Evolutionary conservation across 768 basidiomycete species (phyloP).

Genomic region (Artomyces pyxidatus): DNA sequence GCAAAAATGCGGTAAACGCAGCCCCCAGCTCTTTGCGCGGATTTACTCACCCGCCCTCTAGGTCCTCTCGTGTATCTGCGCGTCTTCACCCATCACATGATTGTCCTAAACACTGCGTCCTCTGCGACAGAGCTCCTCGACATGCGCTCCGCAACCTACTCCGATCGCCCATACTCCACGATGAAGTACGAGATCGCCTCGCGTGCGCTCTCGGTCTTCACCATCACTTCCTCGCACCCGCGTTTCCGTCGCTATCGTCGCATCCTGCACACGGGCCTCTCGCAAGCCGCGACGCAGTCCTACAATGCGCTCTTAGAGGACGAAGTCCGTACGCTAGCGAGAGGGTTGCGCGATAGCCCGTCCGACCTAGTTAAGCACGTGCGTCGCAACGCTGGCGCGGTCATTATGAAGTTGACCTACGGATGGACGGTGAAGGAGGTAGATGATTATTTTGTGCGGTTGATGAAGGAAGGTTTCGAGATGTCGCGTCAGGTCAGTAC

Average conservation of each 20-base stretch:
- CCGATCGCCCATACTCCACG: not conserved
- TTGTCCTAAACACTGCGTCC: not conserved
- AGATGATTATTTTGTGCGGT: constrained; percentile 26
- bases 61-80: not conserved
- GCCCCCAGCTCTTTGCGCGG: not conserved
- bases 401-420: constrained; percentile 32
- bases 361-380: constrained; percentile 28
- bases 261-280: constrained; percentile 30
- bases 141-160: not conserved
- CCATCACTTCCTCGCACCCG: constrained; percentile 31
- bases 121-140: not conserved
- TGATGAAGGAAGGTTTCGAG: constrained; percentile 26
- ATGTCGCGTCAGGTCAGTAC: constrained; percentile 18
- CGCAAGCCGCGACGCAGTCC: constrained; percentile 25
- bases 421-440: constrained; percentile 30
- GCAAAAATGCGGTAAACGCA: not conserved
- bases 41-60: not conserved
- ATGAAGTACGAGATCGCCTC: constrained; percentile 36
- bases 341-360: constrained; percentile 27
- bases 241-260: constrained; percentile 35
- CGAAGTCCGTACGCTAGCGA: not conserved
- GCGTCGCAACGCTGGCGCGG: constrained; percentile 31
- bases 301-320: constrained; percentile 21
- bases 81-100: not conserved
- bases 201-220: constrained; percentile 34